A percentile compares a stretch with the other conserved stretches of the same genome.
These are phyloP conservation scores for Sergeia podlipaevii DNA, from an alignment of 208 protist species.

Conservation along the genomic window DNA sequence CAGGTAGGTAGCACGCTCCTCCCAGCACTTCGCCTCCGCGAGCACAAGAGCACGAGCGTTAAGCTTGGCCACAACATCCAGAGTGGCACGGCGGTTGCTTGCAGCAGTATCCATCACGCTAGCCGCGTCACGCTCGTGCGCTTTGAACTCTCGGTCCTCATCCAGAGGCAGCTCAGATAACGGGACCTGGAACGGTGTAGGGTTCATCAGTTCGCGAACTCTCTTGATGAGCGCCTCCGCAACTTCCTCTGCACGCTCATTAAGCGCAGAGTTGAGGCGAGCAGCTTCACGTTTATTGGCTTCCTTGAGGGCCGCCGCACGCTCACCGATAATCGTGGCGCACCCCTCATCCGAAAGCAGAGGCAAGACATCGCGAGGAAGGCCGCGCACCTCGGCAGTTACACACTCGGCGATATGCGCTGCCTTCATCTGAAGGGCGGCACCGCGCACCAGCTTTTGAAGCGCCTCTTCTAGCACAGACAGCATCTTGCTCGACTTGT, in stretches of 20 bases:
- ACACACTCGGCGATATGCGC: slow-evolving; percentile 23
- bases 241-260: slow-evolving; percentile 26
- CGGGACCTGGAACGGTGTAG: slow-evolving; percentile 21
- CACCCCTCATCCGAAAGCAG: slow-evolving; percentile 33
- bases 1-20: slow-evolving; percentile 37
- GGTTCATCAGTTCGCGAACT: slow-evolving; percentile 18
- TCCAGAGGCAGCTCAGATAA: slow-evolving; percentile 42
- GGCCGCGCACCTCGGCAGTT: slow-evolving; percentile 24
- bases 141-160: slow-evolving; percentile 27
- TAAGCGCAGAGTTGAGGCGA: slow-evolving; percentile 16
- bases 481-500: slow-evolving; percentile 20
- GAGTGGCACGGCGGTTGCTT: slow-evolving; percentile 18
- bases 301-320: slow-evolving; percentile 12
- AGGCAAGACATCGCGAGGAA: slow-evolving; percentile 40
- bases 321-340: slow-evolving; percentile 20
- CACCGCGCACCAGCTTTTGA: slow-evolving; percentile 35
- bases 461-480: slow-evolving; percentile 38
- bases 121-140: slow-evolving; percentile 20
- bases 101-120: slow-evolving; percentile 24
- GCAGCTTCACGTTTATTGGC: slow-evolving; percentile 8
- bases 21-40: slow-evolving; percentile 32
- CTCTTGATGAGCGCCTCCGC: slow-evolving; percentile 12
- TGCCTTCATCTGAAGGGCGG: slow-evolving; percentile 34
- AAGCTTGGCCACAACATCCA: slow-evolving; percentile 24
- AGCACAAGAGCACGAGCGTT: slow-evolving; percentile 38